A percentile compares a stretch with the other conserved stretches of the same genome.
These are phyloP conservation scores for Populus tomentosa DNA, from an alignment of 441 rosid genomes.

Conservation along the genomic window DNA sequence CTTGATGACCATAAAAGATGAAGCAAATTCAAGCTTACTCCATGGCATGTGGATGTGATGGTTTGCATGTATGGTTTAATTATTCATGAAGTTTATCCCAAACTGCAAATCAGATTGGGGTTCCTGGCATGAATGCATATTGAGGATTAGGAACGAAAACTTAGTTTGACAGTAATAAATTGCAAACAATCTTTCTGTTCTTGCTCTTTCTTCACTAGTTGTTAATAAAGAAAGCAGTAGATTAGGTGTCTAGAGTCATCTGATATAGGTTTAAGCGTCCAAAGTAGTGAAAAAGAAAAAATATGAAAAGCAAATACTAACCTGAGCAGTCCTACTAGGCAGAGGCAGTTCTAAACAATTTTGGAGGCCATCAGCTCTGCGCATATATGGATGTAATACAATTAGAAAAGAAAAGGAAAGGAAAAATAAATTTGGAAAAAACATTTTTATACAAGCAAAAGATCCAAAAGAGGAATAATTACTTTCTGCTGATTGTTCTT, in stretches of 20 bases:
- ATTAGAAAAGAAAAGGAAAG: not conserved
- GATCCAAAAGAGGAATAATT: conserved; percentile 5
- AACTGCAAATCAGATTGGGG: not conserved
- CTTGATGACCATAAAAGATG: not conserved
- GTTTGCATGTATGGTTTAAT: not conserved
- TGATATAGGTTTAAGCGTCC: not conserved
- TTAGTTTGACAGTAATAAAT: not conserved
- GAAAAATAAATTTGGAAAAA: conserved; percentile 7
- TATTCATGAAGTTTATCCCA: not conserved
- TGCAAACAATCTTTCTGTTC: not conserved
- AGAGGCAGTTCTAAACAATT: conserved; percentile 75
- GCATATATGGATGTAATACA: conserved; percentile 19
- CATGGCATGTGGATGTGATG: not conserved
- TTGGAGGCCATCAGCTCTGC: conserved; percentile 75
- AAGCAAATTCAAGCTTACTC: not conserved
- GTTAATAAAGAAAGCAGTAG: not conserved
- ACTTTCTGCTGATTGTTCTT: conserved; percentile 72
- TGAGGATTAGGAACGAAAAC: not conserved
- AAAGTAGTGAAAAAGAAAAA: not conserved
- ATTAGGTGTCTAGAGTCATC: not conserved
- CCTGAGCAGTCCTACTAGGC: conserved; percentile 96
- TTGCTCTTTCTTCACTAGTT: not conserved
- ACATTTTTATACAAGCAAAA: not conserved
- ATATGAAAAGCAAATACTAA: conserved; percentile 31
- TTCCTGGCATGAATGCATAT: not conserved